phyloP scores from a whole-genome alignment of 345 rosid species.

The Pistacia vera region DNA sequence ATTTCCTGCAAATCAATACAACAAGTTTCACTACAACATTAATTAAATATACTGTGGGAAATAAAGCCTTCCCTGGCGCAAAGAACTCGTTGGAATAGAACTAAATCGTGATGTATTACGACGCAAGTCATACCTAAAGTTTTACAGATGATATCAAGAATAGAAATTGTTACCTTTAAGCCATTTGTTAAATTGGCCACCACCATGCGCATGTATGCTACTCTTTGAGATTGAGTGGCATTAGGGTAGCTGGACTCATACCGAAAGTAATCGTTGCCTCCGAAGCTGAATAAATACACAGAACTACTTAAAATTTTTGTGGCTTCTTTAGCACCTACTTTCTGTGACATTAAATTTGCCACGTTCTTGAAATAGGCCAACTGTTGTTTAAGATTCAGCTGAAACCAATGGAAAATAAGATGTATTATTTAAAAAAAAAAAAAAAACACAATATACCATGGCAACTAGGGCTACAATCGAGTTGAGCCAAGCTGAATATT shows the following conservation, averaged over 20 bases:
- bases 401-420: neutral
- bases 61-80: too few species aligned
- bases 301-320: conserved; percentile 14
- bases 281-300: conserved; percentile 30
- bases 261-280: conserved; percentile 32
- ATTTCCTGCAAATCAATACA: conserved; percentile 18
- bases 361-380: conserved; percentile 23
- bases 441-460: too few species aligned
- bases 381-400: conserved; percentile 28
- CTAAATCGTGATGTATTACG: too few species aligned
- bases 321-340: conserved; percentile 23
- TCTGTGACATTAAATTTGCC: conserved; percentile 12
- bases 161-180: neutral
- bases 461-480: too few species aligned
- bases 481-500: too few species aligned
- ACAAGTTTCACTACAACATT: too few species aligned
- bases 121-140: too few species aligned
- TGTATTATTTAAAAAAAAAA: too few species aligned
- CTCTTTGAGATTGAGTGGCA: neutral
- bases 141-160: too few species aligned
- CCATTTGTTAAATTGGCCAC: conserved; percentile 20
- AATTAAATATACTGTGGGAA: too few species aligned
- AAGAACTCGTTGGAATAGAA: too few species aligned
- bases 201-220: conserved; percentile 15
- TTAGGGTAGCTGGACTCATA: neutral